Evolutionary conservation across 2,329 filamentous ascomycete species (phyloP).

Genomic region (Corynespora cassiicola): DNA sequence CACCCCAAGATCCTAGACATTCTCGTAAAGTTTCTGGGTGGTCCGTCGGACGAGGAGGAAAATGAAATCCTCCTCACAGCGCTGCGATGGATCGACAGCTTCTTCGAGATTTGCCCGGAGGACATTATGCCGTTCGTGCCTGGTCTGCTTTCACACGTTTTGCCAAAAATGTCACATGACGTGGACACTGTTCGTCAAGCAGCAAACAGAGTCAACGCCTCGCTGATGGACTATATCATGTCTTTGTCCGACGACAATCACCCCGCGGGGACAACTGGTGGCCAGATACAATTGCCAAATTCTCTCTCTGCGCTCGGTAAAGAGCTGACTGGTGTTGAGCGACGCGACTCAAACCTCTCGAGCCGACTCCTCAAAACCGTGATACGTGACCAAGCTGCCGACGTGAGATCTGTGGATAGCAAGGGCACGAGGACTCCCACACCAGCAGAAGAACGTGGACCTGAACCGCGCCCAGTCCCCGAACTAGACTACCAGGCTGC

Average conservation of each 20-base stretch:
- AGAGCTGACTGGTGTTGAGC: slow-evolving; percentile 49
- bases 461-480: slow-evolving; percentile 53
- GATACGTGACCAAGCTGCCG: slow-evolving; percentile 38
- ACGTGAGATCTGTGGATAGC: slow-evolving; percentile 31
- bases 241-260: slow-evolving; percentile 73
- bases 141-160: slow-evolving; percentile 85
- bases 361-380: slow-evolving; percentile 41
- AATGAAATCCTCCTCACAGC: slow-evolving; percentile 85
- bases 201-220: slow-evolving; percentile 86
- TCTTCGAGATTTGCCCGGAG: slow-evolving; percentile 96
- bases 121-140: slow-evolving; percentile 96
- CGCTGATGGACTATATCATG: slow-evolving; percentile 92
- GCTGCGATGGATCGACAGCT: slow-evolving; percentile 92
- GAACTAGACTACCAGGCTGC: slow-evolving; percentile 97
- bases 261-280: slow-evolving; percentile 48
- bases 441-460: slow-evolving; percentile 53
- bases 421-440: slow-evolving; percentile 47
- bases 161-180: slow-evolving; percentile 92
- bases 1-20: slow-evolving; percentile 92
- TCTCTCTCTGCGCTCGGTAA: slow-evolving; percentile 47
- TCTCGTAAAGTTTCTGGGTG: slow-evolving; percentile 85
- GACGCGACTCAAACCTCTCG: slow-evolving; percentile 47
- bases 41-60: slow-evolving; percentile 74
- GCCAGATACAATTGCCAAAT: slow-evolving; percentile 51
- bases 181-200: slow-evolving; percentile 89